These are phyloP conservation scores for Olyra latifolia DNA, from an alignment of 176 grass and related monocot species.

Conservation along the genomic window DNA sequence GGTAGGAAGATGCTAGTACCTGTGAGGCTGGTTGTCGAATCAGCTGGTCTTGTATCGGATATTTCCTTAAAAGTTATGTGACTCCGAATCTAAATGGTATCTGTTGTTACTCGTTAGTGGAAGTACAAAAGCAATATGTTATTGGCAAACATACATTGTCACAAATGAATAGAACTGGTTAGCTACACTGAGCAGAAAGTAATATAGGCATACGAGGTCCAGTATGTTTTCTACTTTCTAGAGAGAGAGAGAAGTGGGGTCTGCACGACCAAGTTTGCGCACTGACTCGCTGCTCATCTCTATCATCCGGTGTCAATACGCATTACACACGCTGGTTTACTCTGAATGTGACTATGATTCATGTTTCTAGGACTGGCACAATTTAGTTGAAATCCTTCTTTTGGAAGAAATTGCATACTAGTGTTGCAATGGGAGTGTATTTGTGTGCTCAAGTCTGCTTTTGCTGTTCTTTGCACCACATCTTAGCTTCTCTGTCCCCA, in stretches of 20 bases:
- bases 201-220: not conserved
- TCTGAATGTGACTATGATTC: not conserved
- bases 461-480: not conserved
- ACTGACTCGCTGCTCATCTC: not conserved
- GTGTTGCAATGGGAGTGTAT: not conserved
- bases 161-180: not conserved
- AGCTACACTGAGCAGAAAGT: not conserved
- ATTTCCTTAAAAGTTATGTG: not conserved
- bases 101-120: not conserved
- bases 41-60: not conserved
- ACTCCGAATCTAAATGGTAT: not conserved
- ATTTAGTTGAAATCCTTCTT: not conserved
- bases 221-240: not conserved
- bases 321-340: not conserved
- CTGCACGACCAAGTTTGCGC: not conserved
- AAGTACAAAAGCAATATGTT: not conserved
- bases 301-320: not conserved
- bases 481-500: not conserved
- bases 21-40: not conserved
- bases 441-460: not conserved
- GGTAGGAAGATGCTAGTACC: not conserved
- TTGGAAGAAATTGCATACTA: not conserved
- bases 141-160: not conserved
- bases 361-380: not conserved
- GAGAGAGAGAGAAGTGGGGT: not conserved